Base-by-base conservation (phyloP, 306 rosid genomes). In the Fragaria ananassa region DNA sequence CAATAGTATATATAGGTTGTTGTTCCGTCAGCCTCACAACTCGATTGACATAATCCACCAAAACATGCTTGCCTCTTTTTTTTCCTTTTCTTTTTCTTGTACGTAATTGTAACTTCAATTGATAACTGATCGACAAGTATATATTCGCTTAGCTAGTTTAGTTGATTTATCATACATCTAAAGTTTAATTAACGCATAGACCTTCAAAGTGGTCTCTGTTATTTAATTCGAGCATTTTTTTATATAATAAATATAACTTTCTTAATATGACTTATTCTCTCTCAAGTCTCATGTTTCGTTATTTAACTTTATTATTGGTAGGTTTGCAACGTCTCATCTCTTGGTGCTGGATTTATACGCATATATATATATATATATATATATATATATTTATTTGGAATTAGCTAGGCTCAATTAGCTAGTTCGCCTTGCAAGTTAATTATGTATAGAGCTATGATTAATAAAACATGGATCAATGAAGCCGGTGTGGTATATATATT, bases 11-110 rank as follows among this genome's bases (percentile, higher is more conserved):
- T 5, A 45, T 14, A 14, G 39, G 21, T 35, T 54, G 67, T 39
- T 54, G 64, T 53, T 19, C 65, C 62, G 51, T 72, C 76, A 19
- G 49, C 45, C 49, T 71, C 75, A 53, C 9, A 54, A 45, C 27
- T 23, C 72, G 11, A 41, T 46, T 64, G 46, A 64, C 45, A 64
- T 64, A 18, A 34, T 64, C 69, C 39, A 29, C 18, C 66, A 60
- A 60, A 60, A 60, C 66, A 27, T 25, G 19, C 35, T 0, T 60
- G 18, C 35, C 19, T 60, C 56, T 50, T 49, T 2, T 2, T n/a
- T 10, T 23, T 42, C 45, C 45, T 42, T 42, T 9, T 21, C 5
- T 4, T 58, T 11, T 25, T 3, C 62, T 56, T 50, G 21, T n/a
- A n/a, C n/a, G n/a, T 54, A 54, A n/a, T 0, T 54, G 27, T 19